Evolutionary conservation across 371 early-diverging fungal genomes (phyloP).

Genomic region (Lichtheimia ramosa): DNA sequence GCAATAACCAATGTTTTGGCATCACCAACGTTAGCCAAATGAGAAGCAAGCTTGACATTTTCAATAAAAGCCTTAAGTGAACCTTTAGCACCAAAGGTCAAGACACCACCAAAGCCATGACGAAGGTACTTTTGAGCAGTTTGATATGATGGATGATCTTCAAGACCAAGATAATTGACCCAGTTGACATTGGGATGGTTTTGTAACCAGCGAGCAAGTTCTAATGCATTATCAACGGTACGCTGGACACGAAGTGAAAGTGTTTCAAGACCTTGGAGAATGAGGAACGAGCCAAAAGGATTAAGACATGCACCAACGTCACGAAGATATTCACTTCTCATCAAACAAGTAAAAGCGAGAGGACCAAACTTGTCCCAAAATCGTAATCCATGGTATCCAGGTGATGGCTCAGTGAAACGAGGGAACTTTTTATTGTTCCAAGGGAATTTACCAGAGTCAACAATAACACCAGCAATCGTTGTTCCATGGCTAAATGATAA

Average conservation of each 20-base stretch:
- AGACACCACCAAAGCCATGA: slow-evolving; percentile 80
- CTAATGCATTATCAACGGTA: slow-evolving; percentile 74
- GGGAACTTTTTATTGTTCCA: slow-evolving; percentile 91
- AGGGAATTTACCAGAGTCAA: slow-evolving; percentile 64
- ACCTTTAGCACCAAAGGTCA: slow-evolving; percentile 83
- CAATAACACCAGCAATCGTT: slow-evolving; percentile 81
- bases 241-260: slow-evolving; percentile 85
- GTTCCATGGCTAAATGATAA: slow-evolving; percentile 66
- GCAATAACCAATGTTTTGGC: slow-evolving; percentile 84
- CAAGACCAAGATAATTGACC: slow-evolving; percentile 84
- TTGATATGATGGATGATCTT: slow-evolving; percentile 66
- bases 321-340: slow-evolving; percentile 78
- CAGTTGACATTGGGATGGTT: slow-evolving; percentile 71
- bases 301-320: slow-evolving; percentile 81
- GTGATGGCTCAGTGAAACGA: slow-evolving; percentile 79
- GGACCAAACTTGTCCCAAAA: slow-evolving; percentile 83
- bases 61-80: slow-evolving; percentile 61
- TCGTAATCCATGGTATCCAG: slow-evolving; percentile 81
- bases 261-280: slow-evolving; percentile 82
- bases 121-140: slow-evolving; percentile 76
- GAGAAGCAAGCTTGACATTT: slow-evolving; percentile 72
- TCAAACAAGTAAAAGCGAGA: slow-evolving; percentile 60
- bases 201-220: slow-evolving; percentile 77
- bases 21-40: slow-evolving; percentile 90
- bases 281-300: slow-evolving; percentile 83